These are phyloP conservation scores for Podochytrium sp. DNA, from an alignment of 192 early-diverging fungal species.

Conservation along the genomic window DNA sequence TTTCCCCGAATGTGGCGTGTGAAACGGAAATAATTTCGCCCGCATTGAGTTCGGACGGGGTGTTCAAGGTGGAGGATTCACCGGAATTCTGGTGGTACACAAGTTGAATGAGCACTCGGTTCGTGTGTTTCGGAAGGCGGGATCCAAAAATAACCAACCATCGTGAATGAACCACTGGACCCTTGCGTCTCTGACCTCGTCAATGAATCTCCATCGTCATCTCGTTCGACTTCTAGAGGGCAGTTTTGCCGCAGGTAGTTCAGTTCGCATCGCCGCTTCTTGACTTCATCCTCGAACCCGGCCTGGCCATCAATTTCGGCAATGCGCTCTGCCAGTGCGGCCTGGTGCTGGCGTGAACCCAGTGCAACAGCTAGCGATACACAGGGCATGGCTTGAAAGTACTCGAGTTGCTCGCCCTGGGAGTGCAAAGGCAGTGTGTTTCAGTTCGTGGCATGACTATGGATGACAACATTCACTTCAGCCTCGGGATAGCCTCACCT, in stretches of 20 bases:
- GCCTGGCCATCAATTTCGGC: neutral
- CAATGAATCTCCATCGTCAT: neutral
- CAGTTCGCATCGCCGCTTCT: neutral
- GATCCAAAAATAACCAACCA: neutral
- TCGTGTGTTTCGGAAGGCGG: neutral
- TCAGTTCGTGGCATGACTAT: neutral
- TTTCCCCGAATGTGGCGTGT: conserved; percentile 14
- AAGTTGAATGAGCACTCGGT: neutral
- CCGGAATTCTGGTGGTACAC: neutral
- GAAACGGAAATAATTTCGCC: neutral
- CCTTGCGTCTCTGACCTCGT: neutral
- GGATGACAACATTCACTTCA: neutral
- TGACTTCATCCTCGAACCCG: neutral
- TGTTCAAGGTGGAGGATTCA: neutral
- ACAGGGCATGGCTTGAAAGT: neutral
- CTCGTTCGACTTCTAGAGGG: neutral
- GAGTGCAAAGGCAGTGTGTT: neutral
- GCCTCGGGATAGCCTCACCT: too few species aligned
- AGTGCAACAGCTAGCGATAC: neutral
- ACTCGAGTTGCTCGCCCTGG: neutral
- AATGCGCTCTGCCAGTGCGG: neutral
- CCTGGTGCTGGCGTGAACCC: neutral
- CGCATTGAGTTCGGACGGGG: neutral
- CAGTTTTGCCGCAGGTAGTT: neutral
- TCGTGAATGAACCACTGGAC: neutral